Conservation (phyloP, 1,284 basidiomycete genomes). For the Malassezia furfur region DNA sequence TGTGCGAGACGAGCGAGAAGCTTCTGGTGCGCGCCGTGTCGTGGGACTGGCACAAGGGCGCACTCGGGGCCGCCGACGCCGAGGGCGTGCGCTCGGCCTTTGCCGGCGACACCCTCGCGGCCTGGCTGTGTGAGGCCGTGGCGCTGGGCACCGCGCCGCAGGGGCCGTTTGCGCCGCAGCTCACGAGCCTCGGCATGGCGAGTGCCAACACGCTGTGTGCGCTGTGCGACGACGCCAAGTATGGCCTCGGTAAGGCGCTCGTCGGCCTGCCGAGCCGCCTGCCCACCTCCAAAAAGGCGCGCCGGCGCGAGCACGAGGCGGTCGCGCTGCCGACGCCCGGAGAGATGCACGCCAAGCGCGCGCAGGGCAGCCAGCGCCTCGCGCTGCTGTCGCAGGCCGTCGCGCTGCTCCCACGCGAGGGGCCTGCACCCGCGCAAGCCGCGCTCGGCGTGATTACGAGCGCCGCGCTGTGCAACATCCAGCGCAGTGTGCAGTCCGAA, state of each 20-base stretch:
- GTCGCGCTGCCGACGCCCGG: constrained; percentile 14
- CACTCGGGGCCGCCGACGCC: constrained; percentile 14
- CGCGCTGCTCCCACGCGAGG: constrained; percentile 12
- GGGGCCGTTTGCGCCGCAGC: not conserved
- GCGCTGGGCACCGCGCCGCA: constrained; percentile 17
- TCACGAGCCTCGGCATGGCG: constrained; percentile 24
- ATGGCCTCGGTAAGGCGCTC: constrained; percentile 21
- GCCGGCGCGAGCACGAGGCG: not conserved
- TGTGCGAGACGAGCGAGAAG: constrained; percentile 32
- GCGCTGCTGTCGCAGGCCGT: constrained; percentile 19
- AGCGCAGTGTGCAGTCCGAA: constrained; percentile 17
- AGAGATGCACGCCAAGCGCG: constrained; percentile 16
- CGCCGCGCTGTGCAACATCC: constrained; percentile 23
- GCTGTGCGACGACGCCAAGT: constrained; percentile 21
- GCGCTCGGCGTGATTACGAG: constrained; percentile 27
- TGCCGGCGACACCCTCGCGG: constrained; percentile 21
- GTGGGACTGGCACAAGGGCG: constrained; percentile 26
- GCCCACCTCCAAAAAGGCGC: constrained; percentile 19
- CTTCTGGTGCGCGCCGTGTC: constrained; percentile 22
- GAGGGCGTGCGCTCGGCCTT: constrained; percentile 12
- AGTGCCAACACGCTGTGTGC: constrained; percentile 29
- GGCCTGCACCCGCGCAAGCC: constrained; percentile 15
- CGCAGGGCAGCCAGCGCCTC: constrained; percentile 18
- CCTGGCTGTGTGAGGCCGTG: constrained; percentile 28
- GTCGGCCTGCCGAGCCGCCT: constrained; percentile 19